A percentile compares a stretch with the other conserved stretches of the same genome.
phyloP scores from a whole-genome alignment of 1,139 yeast genomes.

The Magnusiomyces fungicola region DNA sequence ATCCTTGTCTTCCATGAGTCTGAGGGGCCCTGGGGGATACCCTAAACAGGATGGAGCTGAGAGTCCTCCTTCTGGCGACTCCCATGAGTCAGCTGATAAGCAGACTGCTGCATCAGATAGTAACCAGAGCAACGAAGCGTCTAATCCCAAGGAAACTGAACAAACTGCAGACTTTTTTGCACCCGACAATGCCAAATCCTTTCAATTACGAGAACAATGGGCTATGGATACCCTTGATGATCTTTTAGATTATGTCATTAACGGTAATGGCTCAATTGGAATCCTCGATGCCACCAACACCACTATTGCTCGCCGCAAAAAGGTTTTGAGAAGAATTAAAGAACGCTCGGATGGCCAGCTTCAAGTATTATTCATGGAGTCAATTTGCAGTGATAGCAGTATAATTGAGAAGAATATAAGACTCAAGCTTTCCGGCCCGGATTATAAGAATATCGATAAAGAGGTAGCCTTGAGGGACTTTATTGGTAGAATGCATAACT shows the following conservation, averaged over 20 bases:
- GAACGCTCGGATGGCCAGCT: conserved; percentile 66
- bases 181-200: conserved; percentile 64
- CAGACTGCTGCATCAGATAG: conserved; percentile 1
- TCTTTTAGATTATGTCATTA: conserved; percentile 67
- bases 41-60: too few relatives aligned
- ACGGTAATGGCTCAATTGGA: conserved; percentile 86
- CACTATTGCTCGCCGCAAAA: conserved; percentile 62
- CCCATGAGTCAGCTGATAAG: too few relatives aligned
- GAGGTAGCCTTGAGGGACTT: conserved; percentile 74
- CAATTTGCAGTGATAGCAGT: conserved; percentile 72
- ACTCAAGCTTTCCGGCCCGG: conserved; percentile 88
- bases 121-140: conserved; percentile 17
- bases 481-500: conserved; percentile 70
- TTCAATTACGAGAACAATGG: conserved; percentile 79
- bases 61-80: too few relatives aligned
- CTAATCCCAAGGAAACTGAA: conserved; percentile 21
- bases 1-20: too few relatives aligned
- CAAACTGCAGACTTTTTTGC: conserved; percentile 83
- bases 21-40: too few relatives aligned
- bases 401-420: conserved; percentile 77
- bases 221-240: conserved; percentile 91
- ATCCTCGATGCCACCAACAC: conserved; percentile 91
- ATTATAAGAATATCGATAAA: conserved; percentile 80
- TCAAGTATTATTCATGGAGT: conserved; percentile 77
- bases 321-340: conserved; percentile 62